Conservation (phyloP, 805 yeast species). For the Ogataea neopini region DNA sequence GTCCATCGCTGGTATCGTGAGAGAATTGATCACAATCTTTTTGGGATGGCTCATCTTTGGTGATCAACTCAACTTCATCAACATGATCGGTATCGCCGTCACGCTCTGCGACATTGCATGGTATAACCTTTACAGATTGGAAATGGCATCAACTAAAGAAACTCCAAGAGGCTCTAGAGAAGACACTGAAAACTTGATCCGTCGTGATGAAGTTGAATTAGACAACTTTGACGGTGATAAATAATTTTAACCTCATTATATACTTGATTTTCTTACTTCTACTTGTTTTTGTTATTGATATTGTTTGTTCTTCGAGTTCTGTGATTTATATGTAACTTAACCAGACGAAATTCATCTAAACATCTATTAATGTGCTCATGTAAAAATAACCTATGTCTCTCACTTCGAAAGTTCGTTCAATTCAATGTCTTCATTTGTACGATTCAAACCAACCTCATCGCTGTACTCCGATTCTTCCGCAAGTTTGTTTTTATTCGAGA, state of each 20-base stretch:
- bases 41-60: constrained; percentile 67
- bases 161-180: constrained; percentile 10
- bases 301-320: background rate
- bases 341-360: constrained; percentile 1
- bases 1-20: constrained; percentile 87
- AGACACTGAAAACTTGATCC: constrained; percentile 22
- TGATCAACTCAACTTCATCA: constrained; percentile 65
- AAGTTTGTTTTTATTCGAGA: constrained; percentile 10
- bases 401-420: constrained; percentile 15
- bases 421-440: constrained; percentile 17
- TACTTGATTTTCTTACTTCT: background rate
- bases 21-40: constrained; percentile 78
- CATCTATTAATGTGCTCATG: too few species aligned
- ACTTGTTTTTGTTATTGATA: background rate
- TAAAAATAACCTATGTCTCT: background rate
- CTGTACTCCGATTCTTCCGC: background rate
- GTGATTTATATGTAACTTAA: background rate
- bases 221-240: constrained; percentile 16
- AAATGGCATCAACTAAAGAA: constrained; percentile 17
- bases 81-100: constrained; percentile 65
- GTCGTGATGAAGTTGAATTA: constrained; percentile 19
- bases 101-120: constrained; percentile 74
- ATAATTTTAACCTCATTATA: background rate
- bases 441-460: constrained; percentile 1
- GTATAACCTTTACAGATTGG: constrained; percentile 67